Conservation (phyloP, 345 rosid genomes). For the Syzygium oleosum region DNA sequence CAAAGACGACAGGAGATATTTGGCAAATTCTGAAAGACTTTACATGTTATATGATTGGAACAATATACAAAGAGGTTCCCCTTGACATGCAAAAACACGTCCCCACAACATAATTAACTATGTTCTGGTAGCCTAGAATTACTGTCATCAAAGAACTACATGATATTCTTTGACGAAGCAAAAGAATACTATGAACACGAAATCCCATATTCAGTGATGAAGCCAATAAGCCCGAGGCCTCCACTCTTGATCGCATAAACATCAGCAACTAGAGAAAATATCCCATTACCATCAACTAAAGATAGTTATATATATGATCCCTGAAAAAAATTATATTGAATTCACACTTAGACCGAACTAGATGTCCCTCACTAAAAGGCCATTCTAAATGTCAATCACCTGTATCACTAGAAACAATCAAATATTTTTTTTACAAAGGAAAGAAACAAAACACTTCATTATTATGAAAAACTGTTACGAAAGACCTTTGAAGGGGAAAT, state of each 20-base stretch:
- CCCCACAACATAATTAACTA: neutral
- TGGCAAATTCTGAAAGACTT: neutral
- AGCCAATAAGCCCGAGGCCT: neutral
- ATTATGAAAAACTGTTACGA: neutral
- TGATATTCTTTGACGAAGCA: neutral
- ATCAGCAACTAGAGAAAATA: neutral
- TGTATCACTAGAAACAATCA: neutral
- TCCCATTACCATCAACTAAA: neutral
- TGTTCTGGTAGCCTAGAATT: neutral
- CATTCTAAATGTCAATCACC: neutral
- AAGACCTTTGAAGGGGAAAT: neutral
- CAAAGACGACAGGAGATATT: neutral
- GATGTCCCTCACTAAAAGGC: neutral
- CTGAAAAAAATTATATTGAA: neutral
- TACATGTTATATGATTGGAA: neutral
- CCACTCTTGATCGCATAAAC: neutral
- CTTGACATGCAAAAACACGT: neutral
- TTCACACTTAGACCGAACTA: neutral
- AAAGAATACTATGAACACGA: neutral
- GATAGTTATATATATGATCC: neutral
- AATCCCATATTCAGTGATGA: neutral
- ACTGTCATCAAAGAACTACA: neutral
- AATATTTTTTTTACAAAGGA: neutral
- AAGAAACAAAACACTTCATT: neutral
- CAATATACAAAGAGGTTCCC: neutral